Evolutionary conservation across 2,329 filamentous ascomycete species (phyloP).

Genomic region (Akanthomyces uredinophilus): DNA sequence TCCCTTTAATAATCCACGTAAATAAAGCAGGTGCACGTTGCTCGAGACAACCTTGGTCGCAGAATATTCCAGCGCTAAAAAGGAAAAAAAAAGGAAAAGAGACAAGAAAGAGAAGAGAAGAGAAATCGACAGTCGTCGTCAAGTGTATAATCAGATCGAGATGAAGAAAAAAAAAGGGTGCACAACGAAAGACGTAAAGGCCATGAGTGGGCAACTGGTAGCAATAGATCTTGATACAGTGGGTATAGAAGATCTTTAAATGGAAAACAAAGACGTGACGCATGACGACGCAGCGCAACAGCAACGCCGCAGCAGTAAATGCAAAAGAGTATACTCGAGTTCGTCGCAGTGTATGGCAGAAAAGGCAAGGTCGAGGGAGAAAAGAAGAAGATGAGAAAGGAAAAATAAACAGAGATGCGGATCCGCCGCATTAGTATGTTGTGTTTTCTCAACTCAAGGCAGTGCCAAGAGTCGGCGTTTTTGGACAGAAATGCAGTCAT

Average conservation of each 20-base stretch:
- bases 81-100: neutral
- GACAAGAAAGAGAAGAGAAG: neutral
- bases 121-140: neutral
- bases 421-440: constrained; percentile 9
- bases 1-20: neutral
- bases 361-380: neutral
- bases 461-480: neutral
- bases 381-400: neutral
- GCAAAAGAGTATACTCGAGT: constrained; percentile 3
- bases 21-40: neutral
- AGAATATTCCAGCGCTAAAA: neutral
- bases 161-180: neutral
- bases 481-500: neutral
- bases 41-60: neutral
- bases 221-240: constrained; percentile 6
- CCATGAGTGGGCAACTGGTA: neutral
- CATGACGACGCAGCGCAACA: neutral
- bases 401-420: neutral
- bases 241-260: constrained; percentile 11
- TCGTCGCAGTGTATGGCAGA: neutral
- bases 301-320: constrained; percentile 2
- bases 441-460: neutral
- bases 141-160: neutral
- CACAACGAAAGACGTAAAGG: constrained; percentile 7
- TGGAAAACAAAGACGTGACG: constrained; percentile 6